Base-by-base conservation (phyloP, 2,329 filamentous ascomycete species). In the Neonectria neomacrospora region DNA sequence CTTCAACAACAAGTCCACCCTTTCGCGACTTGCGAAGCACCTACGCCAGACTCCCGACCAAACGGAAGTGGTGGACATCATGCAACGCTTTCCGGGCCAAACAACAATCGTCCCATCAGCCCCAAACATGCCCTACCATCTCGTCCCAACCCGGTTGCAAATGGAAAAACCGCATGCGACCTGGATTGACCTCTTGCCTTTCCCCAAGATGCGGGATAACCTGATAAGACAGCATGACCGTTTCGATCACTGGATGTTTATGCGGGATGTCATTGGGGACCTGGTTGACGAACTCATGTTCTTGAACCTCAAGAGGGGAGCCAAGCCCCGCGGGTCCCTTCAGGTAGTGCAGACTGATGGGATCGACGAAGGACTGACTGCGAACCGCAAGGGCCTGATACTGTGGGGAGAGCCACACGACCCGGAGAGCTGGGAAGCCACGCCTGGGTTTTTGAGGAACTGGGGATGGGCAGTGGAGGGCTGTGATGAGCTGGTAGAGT, bases 111-210 rank as follows among this genome's bases (percentile, higher is more conserved):
- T 52, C 7, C 28, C 39, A 10, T 14, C 26, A 5, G 39, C 12
- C 9, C 6, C 30, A 9, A 32, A 32, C 2, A 14, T 65, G 3
- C 63, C 63, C 5, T 12, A 2, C 3, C 45, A 48, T 16, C 74
- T 81, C 5, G 56, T 74, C 5, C 80, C 81, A 9, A 83, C 80
- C 5, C 32, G 45, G 22, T 74, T 81, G 51, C 80, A 83, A 61
- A 76, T 75, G 54, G 78, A 72, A 14, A 69, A 76, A 12, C 73
- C 71, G 26, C 80, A 82, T 64, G 71, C 68, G 34, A 73, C 75
- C 63, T 82, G 80, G 80, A 79, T 83, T 64, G 79, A 82, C 69
- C 20, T 79, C 23, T 74, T 80, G 45, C 80, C 81, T 2, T 74
- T 61, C 61, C 76, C 80, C n/a, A 70, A 69, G 55, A 73, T 66